Conservation (phyloP, 371 early-diverging fungal genomes). For the Saksenaea vasiformis region DNA sequence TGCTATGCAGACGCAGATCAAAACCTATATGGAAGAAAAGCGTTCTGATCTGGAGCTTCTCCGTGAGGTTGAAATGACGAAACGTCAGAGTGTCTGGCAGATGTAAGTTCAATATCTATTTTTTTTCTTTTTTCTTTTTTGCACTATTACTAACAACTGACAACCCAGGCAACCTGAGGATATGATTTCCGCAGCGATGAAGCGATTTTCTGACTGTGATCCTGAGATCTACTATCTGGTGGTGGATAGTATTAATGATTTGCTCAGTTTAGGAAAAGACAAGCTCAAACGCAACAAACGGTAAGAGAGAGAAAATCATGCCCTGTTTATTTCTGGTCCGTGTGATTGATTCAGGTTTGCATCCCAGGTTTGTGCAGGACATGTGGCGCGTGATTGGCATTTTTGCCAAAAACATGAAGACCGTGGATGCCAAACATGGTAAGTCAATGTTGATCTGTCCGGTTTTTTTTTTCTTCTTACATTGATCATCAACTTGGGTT, state of each 20-base stretch:
- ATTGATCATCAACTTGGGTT: conserved; percentile 19
- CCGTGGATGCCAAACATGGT: conserved; percentile 24
- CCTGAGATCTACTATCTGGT: conserved; percentile 47
- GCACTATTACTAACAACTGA: not conserved
- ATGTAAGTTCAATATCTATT: conserved; percentile 25
- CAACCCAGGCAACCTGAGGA: conserved; percentile 47
- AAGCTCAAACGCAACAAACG: conserved; percentile 23
- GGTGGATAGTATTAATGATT: conserved; percentile 40
- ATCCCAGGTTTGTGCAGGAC: conserved; percentile 31
- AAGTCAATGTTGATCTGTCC: conserved; percentile 4
- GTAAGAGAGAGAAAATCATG: no score
- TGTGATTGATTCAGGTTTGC: not conserved
- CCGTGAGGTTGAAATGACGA: conserved; percentile 39
- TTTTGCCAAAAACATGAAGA: conserved; percentile 32
- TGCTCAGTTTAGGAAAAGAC: conserved; percentile 27
- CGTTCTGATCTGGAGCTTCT: conserved; percentile 54
- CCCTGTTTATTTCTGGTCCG: not conserved
- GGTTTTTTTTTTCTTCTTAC: no score
- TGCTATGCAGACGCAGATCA: conserved; percentile 42
- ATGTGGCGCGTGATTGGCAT: conserved; percentile 43
- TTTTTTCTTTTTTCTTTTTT: no score
- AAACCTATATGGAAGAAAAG: conserved; percentile 48
- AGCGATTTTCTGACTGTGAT: conserved; percentile 27
- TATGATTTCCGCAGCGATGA: conserved; percentile 36
- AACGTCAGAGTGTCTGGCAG: conserved; percentile 41